These are phyloP conservation scores for Phyllosticta citrichinensis DNA, from an alignment of 2,329 filamentous ascomycete genomes.

Conservation along the genomic window DNA sequence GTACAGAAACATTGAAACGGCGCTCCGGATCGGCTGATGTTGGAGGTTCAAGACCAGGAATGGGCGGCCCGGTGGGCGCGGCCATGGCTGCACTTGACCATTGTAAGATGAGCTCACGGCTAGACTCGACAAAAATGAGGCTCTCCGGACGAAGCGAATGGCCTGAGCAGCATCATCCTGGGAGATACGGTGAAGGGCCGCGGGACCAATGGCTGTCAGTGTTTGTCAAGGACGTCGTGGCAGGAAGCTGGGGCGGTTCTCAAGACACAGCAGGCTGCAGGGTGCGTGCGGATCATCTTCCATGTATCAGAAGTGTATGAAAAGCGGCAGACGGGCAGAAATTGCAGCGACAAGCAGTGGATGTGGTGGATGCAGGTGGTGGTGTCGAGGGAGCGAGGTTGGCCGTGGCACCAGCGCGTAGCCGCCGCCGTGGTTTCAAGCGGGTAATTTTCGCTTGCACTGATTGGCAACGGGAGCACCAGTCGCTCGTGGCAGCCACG, in stretches of 20 bases:
- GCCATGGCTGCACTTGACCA: slow-evolving; percentile 2
- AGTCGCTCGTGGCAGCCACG: background rate
- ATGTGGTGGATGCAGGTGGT: slow-evolving; percentile 1
- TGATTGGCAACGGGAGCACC: slow-evolving; percentile 1
- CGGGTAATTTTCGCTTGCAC: background rate
- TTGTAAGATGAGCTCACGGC: slow-evolving; percentile 1
- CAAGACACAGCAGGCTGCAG: background rate
- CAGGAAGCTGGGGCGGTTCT: background rate
- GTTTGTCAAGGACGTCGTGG: background rate
- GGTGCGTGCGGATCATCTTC: background rate
- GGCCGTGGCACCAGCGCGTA: slow-evolving; percentile 2
- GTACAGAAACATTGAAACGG: slow-evolving; percentile 1
- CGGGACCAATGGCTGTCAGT: slow-evolving; percentile 4
- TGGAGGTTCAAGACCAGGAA: background rate
- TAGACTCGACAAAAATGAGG: background rate
- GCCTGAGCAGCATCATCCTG: background rate
- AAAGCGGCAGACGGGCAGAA: background rate
- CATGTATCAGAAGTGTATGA: slow-evolving; percentile 2
- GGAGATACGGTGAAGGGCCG: background rate
- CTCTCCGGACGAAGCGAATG: slow-evolving; percentile 5
- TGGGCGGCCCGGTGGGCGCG: background rate
- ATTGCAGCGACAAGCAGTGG: background rate
- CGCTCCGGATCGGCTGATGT: background rate
- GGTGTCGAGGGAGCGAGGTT: background rate
- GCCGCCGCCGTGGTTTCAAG: slow-evolving; percentile 3